Base-by-base conservation (phyloP, 2,329 filamentous ascomycete species). In the Celoporthe dispersa region DNA sequence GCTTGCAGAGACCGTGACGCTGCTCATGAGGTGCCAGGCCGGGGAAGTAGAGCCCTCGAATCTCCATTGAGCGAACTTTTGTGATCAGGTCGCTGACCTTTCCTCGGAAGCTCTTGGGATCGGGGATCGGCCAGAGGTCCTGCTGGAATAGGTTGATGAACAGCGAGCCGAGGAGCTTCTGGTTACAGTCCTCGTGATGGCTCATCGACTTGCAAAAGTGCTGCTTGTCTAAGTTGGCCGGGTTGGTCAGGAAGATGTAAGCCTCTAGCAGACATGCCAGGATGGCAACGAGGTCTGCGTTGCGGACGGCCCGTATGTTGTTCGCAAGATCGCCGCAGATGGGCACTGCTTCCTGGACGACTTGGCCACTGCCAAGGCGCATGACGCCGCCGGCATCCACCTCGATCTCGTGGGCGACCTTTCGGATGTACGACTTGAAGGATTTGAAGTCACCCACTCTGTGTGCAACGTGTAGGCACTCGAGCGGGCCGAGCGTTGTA, bases 81-180 rank as follows among this genome's bases (percentile, higher is more conserved):
- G 41, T 62, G 19, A 60, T 60, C 51, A 72, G 19, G 4, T 37
- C 22, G 64, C 41, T 28, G 25, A 71, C 65, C 19, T 61, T 69
- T 14, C 67, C 69, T n/a, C 35, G 48, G 44, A 68, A 72, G 9
- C n/a, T 35, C 4, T 35, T 14, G 31, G 64, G 14, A 11, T 68
- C 65, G 3, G 71, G 71, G 35, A 72, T 55, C 9, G 71, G 71
- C 51, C 68, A 67, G 6, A 72, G 66, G 3, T 66, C 48, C 55
- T 71, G 67, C 16, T 71, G 62, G 2, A 69, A 33, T 11, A 72
- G 37, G 48, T 67, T 67, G 66, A 59, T 48, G n/a, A 72, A 57
- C 28, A 71, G 19, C 12, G 71, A 72, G 3, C 71, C 71, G 25
- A 72, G n/a, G 22, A 71, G 67, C 57, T 69, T 72, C 41, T 69